Conservation (phyloP, 768 basidiomycete species). For the Tremella fuciformis region DNA sequence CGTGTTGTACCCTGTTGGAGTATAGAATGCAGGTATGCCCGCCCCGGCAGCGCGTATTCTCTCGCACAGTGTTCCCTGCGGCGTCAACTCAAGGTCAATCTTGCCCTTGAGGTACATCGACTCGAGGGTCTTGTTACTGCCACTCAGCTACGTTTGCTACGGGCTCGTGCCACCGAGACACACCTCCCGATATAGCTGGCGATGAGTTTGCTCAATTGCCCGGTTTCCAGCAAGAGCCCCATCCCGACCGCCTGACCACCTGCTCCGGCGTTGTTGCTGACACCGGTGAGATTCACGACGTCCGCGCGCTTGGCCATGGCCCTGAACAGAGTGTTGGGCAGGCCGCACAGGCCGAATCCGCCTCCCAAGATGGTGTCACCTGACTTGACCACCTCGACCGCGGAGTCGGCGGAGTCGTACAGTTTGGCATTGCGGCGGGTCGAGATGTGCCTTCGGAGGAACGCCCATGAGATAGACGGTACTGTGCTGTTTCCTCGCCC, state of each 20-base stretch:
- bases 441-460: no score
- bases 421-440: no score
- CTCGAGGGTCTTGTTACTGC: slow-evolving; percentile 46
- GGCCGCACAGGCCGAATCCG: slow-evolving; percentile 48
- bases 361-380: background rate
- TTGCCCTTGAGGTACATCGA: slow-evolving; percentile 41
- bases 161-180: no score
- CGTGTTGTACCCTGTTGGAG: slow-evolving; percentile 33
- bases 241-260: slow-evolving; percentile 27
- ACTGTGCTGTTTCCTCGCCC: no score
- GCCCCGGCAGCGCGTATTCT: slow-evolving; percentile 41
- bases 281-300: slow-evolving; percentile 41
- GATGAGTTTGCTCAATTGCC: slow-evolving; percentile 36
- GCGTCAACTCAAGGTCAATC: slow-evolving; percentile 42
- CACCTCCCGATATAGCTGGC: slow-evolving; percentile 32
- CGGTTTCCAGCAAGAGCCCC: slow-evolving; percentile 37
- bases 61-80: slow-evolving; percentile 49
- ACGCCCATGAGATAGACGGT: no score
- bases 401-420: no score
- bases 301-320: slow-evolving; percentile 33
- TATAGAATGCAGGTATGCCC: slow-evolving; percentile 47
- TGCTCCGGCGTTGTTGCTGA: slow-evolving; percentile 49
- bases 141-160: no score
- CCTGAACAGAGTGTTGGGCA: slow-evolving; percentile 44
- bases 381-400: no score